Conservation (phyloP, 192 early-diverging fungal species). For the Kickxella alabastrina region DNA sequence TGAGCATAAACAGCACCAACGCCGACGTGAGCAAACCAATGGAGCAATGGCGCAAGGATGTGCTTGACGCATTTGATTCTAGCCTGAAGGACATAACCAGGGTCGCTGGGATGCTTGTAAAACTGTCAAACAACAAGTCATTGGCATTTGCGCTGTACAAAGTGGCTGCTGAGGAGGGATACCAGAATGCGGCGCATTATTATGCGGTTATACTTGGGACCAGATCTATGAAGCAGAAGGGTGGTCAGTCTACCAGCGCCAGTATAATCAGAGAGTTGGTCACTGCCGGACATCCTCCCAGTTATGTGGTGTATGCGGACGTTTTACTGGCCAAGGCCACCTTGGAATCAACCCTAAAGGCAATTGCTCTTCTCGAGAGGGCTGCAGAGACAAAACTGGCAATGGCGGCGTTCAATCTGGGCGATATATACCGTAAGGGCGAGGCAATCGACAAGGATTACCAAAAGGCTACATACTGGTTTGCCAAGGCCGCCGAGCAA, state of each 20-base stretch:
- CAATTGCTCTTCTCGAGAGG: conserved; percentile 16
- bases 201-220: conserved; percentile 22
- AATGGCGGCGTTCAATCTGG: conserved; percentile 20
- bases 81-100: conserved; percentile 16
- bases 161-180: conserved; percentile 43
- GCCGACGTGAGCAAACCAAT: conserved; percentile 1
- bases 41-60: conserved; percentile 26
- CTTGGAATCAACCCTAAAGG: not conserved
- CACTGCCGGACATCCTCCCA: conserved; percentile 7
- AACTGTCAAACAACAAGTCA: conserved; percentile 10
- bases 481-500: conserved; percentile 6
- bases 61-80: conserved; percentile 13
- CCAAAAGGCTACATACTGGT: conserved; percentile 19
- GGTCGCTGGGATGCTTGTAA: conserved; percentile 11
- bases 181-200: conserved; percentile 17
- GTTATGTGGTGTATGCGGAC: conserved; percentile 15
- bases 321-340: conserved; percentile 4
- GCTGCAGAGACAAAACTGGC: conserved; percentile 1
- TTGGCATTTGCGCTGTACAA: conserved; percentile 34
- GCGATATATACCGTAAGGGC: conserved; percentile 22
- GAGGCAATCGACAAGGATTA: not conserved
- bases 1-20: conserved; percentile 4
- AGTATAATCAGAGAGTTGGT: conserved; percentile 3
- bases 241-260: not conserved
- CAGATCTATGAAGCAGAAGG: not conserved